Evolutionary conservation across 345 rosid species (phyloP).

Genomic region (Sonneratia caseolaris): DNA sequence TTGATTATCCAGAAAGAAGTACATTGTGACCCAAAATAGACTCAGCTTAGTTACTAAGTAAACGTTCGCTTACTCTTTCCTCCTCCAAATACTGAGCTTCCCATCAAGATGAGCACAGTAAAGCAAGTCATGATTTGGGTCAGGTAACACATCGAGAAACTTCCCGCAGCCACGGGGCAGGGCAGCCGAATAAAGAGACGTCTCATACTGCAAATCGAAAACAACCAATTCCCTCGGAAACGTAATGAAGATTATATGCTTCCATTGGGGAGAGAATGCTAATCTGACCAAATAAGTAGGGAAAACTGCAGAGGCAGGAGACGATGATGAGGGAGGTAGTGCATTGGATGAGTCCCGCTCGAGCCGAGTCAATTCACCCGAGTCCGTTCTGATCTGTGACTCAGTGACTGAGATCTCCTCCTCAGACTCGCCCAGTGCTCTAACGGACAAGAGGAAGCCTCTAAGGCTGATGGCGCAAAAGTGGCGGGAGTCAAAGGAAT

Average conservation of each 20-base stretch:
- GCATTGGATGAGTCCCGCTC: slow-evolving; percentile 49
- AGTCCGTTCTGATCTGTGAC: slow-evolving; percentile 53
- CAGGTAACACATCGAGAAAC: slow-evolving; percentile 81
- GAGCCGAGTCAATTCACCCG: slow-evolving; percentile 46
- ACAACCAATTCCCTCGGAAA: slow-evolving; percentile 87
- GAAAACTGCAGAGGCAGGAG: slow-evolving; percentile 71
- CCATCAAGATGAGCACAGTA: slow-evolving; percentile 92
- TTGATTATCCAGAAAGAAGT: background rate
- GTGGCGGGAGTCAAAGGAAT: slow-evolving; percentile 86
- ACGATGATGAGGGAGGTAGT: slow-evolving; percentile 26
- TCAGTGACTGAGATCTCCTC: slow-evolving; percentile 53
- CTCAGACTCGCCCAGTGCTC: slow-evolving; percentile 63
- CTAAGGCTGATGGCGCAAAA: slow-evolving; percentile 63
- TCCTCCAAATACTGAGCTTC: slow-evolving; percentile 82
- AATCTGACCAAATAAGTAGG: slow-evolving; percentile 58
- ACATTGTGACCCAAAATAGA: background rate
- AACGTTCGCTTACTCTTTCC: slow-evolving; percentile 55
- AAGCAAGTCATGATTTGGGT: slow-evolving; percentile 66
- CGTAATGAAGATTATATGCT: slow-evolving; percentile 58
- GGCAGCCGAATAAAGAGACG: slow-evolving; percentile 41
- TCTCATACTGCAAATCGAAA: slow-evolving; percentile 79
- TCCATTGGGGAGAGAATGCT: slow-evolving; percentile 78
- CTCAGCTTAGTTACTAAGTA: background rate
- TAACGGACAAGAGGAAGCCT: slow-evolving; percentile 63
- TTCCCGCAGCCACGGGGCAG: slow-evolving; percentile 83